Conservation (phyloP, 352 stramenopile genomes). For the Globisporangium megalacanthum region DNA sequence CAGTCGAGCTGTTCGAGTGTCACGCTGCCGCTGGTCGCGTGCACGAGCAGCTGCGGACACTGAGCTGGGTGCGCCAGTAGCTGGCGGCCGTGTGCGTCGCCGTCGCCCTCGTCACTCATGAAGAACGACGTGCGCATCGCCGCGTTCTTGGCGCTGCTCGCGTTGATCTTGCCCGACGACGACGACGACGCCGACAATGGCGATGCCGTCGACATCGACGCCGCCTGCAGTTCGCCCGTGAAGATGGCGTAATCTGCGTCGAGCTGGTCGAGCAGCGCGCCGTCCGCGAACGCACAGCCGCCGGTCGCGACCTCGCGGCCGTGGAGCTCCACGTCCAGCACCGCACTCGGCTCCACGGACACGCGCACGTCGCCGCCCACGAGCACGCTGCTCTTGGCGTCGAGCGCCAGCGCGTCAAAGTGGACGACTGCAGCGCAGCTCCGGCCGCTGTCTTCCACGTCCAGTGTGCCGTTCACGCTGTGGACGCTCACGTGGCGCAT, state of each 20-base stretch:
- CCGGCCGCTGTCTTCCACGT: slow-evolving; percentile 65
- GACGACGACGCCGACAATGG: slow-evolving; percentile 1
- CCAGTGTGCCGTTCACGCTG: slow-evolving; percentile 60
- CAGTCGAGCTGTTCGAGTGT: slow-evolving; percentile 59
- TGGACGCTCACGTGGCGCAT: slow-evolving; percentile 43
- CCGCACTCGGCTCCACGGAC: slow-evolving; percentile 53
- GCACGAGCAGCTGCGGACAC: slow-evolving; percentile 36
- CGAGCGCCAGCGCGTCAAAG: slow-evolving; percentile 62
- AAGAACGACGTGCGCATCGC: slow-evolving; percentile 84
- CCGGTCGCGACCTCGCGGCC: slow-evolving; percentile 39
- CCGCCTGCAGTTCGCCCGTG: slow-evolving; percentile 37
- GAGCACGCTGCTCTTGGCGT: slow-evolving; percentile 52
- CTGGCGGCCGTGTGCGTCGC: neutral
- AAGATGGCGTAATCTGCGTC: slow-evolving; percentile 75
- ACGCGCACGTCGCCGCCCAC: slow-evolving; percentile 53
- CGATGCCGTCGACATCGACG: neutral
- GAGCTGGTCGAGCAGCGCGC: slow-evolving; percentile 52
- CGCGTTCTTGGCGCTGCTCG: slow-evolving; percentile 55
- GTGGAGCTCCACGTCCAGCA: slow-evolving; percentile 63
- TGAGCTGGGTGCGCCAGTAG: slow-evolving; percentile 5
- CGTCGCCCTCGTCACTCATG: slow-evolving; percentile 23
- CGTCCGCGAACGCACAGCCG: slow-evolving; percentile 36
- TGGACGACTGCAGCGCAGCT: slow-evolving; percentile 51
- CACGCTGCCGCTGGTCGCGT: slow-evolving; percentile 35
- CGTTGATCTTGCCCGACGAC: slow-evolving; percentile 68